Base-by-base conservation (phyloP, 768 basidiomycete genomes). In the Suillus lakei region DNA sequence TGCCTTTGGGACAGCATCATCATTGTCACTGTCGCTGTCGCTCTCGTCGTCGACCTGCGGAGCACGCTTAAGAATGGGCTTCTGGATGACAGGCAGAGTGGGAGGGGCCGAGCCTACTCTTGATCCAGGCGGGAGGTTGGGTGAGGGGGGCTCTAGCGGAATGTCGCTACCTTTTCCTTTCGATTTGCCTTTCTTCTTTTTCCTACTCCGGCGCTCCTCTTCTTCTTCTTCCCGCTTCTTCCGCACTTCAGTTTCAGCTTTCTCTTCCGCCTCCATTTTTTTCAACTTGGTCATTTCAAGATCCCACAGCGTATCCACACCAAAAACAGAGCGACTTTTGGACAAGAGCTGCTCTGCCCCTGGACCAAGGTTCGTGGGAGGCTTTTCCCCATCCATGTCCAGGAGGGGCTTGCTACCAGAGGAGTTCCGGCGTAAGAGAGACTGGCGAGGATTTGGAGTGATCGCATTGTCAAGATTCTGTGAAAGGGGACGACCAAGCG, bases 221-320 rank as follows among this genome's bases (percentile, higher is more conserved):
- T 79, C 83, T 67, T 80, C 81, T 56, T 79, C 84, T 64, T 88
- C 85, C 61, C 72, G 75, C 58, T 74, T 80, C 72, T 71, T 79
- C 61, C 79, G 82, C 39, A 81, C 84, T 65, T 87, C 86, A n/a
- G 82, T 84, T 64, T 87, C 89, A 13, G 71, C 73, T 63, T 80
- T 83, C 73, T 96, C 95, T 60, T 71, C 74, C 15, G 86, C 89
- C 74, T 97, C 90, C 0, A 96, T 92, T 66, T 88, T 83, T 67
- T 86, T 86, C 61, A 97, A 80, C 75, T 93, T 97, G 21, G 78
- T 86, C 82, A 95, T 85, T 77, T 98, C 96, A 46, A 87, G 84
- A 72, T 96, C 91, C 96, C 96, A 97, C 12, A 97, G 71, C n/a
- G 91, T 91, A 75, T 98, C 96, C 1, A 93, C 91, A 2, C 96